These are phyloP conservation scores for Aspergillus uvarum DNA, from an alignment of 2,329 filamentous ascomycete species.

Conservation along the genomic window DNA sequence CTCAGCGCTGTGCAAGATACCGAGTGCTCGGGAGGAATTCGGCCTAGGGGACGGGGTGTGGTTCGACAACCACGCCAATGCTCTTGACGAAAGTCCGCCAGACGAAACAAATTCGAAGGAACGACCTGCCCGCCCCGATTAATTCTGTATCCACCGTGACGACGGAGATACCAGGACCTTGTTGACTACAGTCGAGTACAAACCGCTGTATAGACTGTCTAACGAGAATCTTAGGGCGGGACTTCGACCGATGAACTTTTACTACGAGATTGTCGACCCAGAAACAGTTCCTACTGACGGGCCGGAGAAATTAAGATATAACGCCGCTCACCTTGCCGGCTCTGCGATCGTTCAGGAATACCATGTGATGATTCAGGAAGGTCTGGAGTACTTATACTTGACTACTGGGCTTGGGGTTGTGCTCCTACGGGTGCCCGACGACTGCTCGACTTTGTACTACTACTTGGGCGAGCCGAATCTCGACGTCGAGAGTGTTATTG, in stretches of 20 bases:
- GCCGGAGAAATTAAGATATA: background rate
- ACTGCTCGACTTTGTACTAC: background rate
- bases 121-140: background rate
- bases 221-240: background rate
- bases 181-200: background rate
- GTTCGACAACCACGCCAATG: slow-evolving; percentile 24
- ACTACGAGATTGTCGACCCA: background rate
- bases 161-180: background rate
- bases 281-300: background rate
- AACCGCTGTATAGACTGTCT: background rate
- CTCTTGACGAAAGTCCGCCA: slow-evolving; percentile 10
- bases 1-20: slow-evolving; percentile 23
- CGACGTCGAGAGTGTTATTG: background rate
- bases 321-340: too few species aligned
- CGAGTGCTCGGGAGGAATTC: slow-evolving; percentile 20
- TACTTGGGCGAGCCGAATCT: background rate
- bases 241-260: background rate
- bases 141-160: background rate
- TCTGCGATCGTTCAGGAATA: too few species aligned
- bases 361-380: too few species aligned
- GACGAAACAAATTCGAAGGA: background rate
- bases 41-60: slow-evolving; percentile 18
- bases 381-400: too few species aligned
- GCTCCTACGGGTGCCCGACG: background rate
- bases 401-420: background rate